These are phyloP conservation scores for Pythium chondricola DNA, from an alignment of 352 stramenopile genomes.

Conservation along the genomic window DNA sequence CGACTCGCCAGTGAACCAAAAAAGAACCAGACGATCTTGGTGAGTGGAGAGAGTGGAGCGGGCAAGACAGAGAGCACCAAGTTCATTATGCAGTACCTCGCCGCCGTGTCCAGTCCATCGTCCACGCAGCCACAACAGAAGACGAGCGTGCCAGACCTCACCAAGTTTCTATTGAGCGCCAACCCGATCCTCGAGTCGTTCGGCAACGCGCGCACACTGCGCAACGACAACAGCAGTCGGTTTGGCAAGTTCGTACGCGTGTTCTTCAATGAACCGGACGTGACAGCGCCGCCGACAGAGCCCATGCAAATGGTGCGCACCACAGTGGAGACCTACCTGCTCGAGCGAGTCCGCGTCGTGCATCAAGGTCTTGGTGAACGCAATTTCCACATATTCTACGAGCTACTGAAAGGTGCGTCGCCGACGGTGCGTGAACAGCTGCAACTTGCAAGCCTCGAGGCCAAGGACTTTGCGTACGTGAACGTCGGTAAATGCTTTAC, in stretches of 20 bases:
- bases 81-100: slow-evolving; percentile 88
- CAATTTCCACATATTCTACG: slow-evolving; percentile 84
- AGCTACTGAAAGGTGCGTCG: slow-evolving; percentile 54
- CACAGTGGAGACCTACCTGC: slow-evolving; percentile 84
- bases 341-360: slow-evolving; percentile 91
- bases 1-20: slow-evolving; percentile 31
- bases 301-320: slow-evolving; percentile 57
- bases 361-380: slow-evolving; percentile 64
- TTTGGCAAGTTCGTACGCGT: slow-evolving; percentile 91
- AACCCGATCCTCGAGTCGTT: slow-evolving; percentile 90
- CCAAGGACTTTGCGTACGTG: slow-evolving; percentile 59
- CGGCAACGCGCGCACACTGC: slow-evolving; percentile 79
- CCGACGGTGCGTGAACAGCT: slow-evolving; percentile 35
- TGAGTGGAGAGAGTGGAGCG: slow-evolving; percentile 81
- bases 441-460: slow-evolving; percentile 27
- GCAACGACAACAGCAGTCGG: slow-evolving; percentile 87
- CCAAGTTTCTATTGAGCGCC: slow-evolving; percentile 58
- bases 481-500: slow-evolving; percentile 59
- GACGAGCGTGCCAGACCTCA: slow-evolving; percentile 4
- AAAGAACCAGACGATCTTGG: slow-evolving; percentile 79
- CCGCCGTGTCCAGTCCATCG: slow-evolving; percentile 28
- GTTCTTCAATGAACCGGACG: slow-evolving; percentile 51
- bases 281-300: slow-evolving; percentile 14
- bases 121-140: background rate
- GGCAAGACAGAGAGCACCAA: slow-evolving; percentile 88